Evolutionary conservation across 108 stramenopile genomes (phyloP), one percentile per base, ranked within the genome.

Genomic region (Skeletonema potamos): DNA sequence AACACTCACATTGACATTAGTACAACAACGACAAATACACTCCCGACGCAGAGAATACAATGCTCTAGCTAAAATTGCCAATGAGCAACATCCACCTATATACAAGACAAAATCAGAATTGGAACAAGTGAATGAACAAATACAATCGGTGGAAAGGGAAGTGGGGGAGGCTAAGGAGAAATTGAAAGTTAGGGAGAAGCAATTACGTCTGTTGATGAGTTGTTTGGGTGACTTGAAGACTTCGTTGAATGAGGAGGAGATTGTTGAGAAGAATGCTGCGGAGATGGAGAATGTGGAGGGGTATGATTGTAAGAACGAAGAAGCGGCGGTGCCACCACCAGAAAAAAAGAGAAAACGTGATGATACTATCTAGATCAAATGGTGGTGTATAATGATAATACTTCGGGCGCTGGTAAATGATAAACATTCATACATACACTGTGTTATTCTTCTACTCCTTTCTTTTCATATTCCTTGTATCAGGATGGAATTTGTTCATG

Each of bases 191-290:
- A 71, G 70, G 64, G 77, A 78, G 64, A 70, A 60, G 28, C 77
- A 78, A 33, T 9, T 72, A 10, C 10, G 77, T 4, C 33, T 46
- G 4, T 12, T 78, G 24, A 78, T 78, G 77, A 54, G 64, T 34
- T 68, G 77, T 71, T 65, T 78, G 58, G 70, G 63, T 20, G 77
- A 78, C 72, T 62, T 78, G 13, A 71, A 55, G 57, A 63, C 62
- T 30, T 56, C 68, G 11, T 33, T 78, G 59, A 43, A 70, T 30
- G 77, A 78, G 30, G 77, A 78, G 43, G 77, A 78, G 24, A 41
- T 58, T 18, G 3, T 12, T 26, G 20, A 27, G 59, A 0, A 39
- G n/a, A 17, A 15, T 36, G 24, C 55, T 22, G 36, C 3, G 55
- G 26, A 30, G 18, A 62, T 18, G n/a, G 59, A 20, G 59, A 44